phyloP scores from a whole-genome alignment of 106 monocot species.

The Dendrobium catenatum region DNA sequence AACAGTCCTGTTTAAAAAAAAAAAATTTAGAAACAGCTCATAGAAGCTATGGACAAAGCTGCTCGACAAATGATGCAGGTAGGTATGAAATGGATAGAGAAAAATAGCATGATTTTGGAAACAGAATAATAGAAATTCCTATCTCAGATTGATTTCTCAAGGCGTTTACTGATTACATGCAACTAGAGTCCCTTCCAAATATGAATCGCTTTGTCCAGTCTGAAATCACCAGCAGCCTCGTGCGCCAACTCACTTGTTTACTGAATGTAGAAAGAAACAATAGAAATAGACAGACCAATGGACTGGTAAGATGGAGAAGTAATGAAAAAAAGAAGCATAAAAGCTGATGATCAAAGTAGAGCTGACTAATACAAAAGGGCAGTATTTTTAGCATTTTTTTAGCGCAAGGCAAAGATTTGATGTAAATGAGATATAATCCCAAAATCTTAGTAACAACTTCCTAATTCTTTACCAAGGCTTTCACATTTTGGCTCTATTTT shows the following conservation, averaged over 20 bases:
- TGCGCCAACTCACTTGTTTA: conserved; percentile 83
- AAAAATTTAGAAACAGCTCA: background rate
- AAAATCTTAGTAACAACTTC: no score
- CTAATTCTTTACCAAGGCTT: no score
- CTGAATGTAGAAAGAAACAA: conserved; percentile 18
- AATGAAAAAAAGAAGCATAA: no score
- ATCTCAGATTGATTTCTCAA: background rate
- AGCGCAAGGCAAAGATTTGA: no score
- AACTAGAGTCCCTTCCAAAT: conserved; percentile 71
- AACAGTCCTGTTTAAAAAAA: background rate
- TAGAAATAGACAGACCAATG: background rate
- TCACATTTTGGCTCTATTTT: no score
- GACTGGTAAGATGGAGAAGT: no score
- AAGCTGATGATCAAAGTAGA: no score
- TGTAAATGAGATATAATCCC: no score
- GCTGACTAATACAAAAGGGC: no score
- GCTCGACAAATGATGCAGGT: background rate
- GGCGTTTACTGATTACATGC: conserved; percentile 20
- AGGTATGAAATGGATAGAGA: background rate
- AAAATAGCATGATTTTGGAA: background rate
- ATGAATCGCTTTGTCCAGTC: conserved; percentile 59
- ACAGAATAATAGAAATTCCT: background rate
- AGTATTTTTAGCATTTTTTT: no score
- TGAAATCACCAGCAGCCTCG: conserved; percentile 43
- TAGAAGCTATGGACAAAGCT: background rate